Conservation (phyloP, 306 rosid genomes). For the Trifolium fragiferum region DNA sequence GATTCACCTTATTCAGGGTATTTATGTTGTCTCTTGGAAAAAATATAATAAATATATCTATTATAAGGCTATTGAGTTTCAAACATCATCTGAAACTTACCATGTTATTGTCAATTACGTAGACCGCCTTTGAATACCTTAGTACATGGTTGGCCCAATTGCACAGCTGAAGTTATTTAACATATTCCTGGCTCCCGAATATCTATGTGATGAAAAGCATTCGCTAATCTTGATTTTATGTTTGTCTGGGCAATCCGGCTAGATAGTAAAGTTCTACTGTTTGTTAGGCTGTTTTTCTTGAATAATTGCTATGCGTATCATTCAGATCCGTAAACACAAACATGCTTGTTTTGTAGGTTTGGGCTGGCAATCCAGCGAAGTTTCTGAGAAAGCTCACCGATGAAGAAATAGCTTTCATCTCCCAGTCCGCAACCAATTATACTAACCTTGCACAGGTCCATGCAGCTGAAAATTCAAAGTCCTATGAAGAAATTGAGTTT, state of each 20-base stretch:
- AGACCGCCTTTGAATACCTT: conserved; percentile 20
- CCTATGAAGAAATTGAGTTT: conserved; percentile 76
- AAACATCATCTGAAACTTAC: background rate
- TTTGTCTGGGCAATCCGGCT: background rate
- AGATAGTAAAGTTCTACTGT: background rate
- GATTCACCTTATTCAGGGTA: background rate
- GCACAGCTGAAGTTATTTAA: conserved; percentile 12
- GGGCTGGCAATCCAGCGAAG: conserved; percentile 98
- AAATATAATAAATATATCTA: background rate
- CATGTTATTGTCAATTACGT: conserved; percentile 20
- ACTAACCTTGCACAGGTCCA: conserved; percentile 92
- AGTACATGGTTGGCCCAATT: conserved; percentile 26
- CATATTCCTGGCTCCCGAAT: background rate
- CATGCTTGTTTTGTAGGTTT: conserved; percentile 60
- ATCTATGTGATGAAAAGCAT: conserved; percentile 14
- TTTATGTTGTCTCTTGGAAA: background rate
- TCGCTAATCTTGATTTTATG: conserved; percentile 19
- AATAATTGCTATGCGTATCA: conserved; percentile 6
- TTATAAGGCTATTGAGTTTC: background rate
- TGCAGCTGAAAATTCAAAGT: conserved; percentile 86
- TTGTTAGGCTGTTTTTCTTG: conserved; percentile 10
- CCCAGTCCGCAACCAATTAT: conserved; percentile 82
- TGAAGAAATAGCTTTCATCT: conserved; percentile 84
- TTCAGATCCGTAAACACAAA: conserved; percentile 24
- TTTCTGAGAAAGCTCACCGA: conserved; percentile 89